Conservation (phyloP, 495 filamentous ascomycete species). For the Neurospora sp. region DNA sequence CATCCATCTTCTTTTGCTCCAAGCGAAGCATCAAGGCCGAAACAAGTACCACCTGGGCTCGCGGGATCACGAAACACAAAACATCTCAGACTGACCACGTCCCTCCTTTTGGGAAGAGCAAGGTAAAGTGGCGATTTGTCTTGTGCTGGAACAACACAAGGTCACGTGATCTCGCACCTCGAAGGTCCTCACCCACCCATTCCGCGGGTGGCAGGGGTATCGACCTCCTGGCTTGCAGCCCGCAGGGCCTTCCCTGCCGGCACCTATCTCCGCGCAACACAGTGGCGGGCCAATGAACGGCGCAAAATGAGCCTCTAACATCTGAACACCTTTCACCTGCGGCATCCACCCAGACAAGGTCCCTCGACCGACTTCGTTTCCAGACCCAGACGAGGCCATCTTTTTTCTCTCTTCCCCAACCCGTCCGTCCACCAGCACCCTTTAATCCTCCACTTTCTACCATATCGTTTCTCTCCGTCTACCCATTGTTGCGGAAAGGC, state of each 20-base stretch:
- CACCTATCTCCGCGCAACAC: background rate
- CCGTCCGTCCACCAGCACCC: background rate
- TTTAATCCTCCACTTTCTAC: background rate
- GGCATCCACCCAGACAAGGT: slow-evolving; percentile 1
- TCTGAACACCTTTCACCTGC: slow-evolving; percentile 31
- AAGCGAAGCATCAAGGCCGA: background rate
- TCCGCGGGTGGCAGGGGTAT: background rate
- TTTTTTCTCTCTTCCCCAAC: slow-evolving; percentile 1
- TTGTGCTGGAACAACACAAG: background rate
- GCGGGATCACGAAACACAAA: background rate
- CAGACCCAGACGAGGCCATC: slow-evolving; percentile 4
- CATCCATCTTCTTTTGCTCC: background rate
- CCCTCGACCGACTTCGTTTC: background rate
- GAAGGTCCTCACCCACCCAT: background rate
- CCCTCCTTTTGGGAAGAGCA: background rate
- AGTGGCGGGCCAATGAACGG: background rate
- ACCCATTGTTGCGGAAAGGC: background rate
- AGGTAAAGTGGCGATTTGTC: background rate
- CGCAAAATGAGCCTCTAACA: slow-evolving; percentile 14
- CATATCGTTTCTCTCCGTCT: background rate
- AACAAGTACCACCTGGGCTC: background rate
- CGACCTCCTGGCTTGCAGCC: background rate
- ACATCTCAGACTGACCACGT: background rate
- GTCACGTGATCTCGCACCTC: background rate
- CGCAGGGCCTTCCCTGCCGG: background rate